Conservation (phyloP, 331 rosid species). For the Dryas integrifolia region DNA sequence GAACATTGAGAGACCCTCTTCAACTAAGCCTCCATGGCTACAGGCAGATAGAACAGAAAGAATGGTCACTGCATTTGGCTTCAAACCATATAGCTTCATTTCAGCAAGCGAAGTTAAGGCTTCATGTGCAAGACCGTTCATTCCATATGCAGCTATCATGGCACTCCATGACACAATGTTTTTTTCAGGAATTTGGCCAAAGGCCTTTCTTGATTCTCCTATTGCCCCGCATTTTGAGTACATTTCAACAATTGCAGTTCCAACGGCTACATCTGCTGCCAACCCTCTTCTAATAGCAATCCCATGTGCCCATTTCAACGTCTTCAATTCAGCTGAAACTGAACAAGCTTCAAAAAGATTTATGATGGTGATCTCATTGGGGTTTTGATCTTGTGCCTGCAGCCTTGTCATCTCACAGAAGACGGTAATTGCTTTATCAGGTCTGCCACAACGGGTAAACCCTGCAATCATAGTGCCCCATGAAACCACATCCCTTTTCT, state of each 20-base stretch:
- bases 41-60: slow-evolving; percentile 43
- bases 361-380: slow-evolving; percentile 29
- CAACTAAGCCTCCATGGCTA: slow-evolving; percentile 45
- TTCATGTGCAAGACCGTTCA: slow-evolving; percentile 41
- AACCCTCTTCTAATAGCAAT: slow-evolving; percentile 32
- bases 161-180: slow-evolving; percentile 44
- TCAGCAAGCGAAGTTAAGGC: slow-evolving; percentile 28
- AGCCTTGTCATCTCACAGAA: slow-evolving; percentile 32
- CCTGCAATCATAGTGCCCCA: slow-evolving; percentile 60
- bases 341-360: slow-evolving; percentile 41
- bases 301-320: slow-evolving; percentile 46
- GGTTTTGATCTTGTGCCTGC: slow-evolving; percentile 26
- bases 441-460: slow-evolving; percentile 33
- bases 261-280: slow-evolving; percentile 33
- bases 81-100: slow-evolving; percentile 32
- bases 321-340: slow-evolving; percentile 30
- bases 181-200: slow-evolving; percentile 32
- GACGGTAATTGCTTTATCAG: slow-evolving; percentile 33
- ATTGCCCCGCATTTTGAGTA: slow-evolving; percentile 49
- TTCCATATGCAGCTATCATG: slow-evolving; percentile 42
- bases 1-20: slow-evolving; percentile 41
- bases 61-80: slow-evolving; percentile 42
- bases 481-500: slow-evolving; percentile 36
- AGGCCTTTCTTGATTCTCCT: slow-evolving; percentile 39
- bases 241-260: slow-evolving; percentile 44